Conservation (phyloP, 257 asterid genomes). For the Nicotiana attenuata region DNA sequence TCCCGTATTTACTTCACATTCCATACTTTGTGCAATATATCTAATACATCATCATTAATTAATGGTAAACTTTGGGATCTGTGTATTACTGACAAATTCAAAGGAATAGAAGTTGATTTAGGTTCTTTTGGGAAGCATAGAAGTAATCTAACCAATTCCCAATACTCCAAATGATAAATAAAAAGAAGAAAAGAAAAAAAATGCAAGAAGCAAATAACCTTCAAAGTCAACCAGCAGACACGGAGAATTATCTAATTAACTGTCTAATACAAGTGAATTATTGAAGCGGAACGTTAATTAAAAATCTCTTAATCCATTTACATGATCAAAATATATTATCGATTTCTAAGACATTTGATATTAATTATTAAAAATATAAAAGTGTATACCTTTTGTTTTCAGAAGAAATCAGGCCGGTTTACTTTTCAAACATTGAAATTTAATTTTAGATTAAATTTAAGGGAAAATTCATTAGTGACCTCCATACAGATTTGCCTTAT, state of each 20-base stretch:
- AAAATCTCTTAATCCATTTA: neutral
- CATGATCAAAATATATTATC: neutral
- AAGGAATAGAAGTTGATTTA: neutral
- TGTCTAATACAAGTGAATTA: neutral
- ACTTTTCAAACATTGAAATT: neutral
- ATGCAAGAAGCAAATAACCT: neutral
- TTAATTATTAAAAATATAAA: too few relatives aligned
- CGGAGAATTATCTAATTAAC: neutral
- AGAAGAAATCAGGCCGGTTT: neutral
- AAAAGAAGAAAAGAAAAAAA: neutral
- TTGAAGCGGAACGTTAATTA: neutral
- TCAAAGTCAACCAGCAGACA: slow-evolving; percentile 6
- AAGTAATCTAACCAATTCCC: neutral
- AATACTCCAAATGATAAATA: neutral
- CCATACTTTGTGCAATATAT: neutral
- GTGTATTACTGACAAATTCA: neutral
- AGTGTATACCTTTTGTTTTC: neutral
- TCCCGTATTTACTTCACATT: neutral
- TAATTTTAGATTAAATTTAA: too few relatives aligned
- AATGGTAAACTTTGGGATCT: neutral
- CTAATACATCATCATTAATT: neutral
- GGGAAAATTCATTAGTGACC: neutral
- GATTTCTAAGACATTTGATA: neutral
- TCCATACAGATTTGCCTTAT: slow-evolving; percentile 29
- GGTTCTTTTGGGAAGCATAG: neutral